phyloP scores from a whole-genome alignment of 2,329 filamentous ascomycete genomes.

The Herpotrichia juniperi region DNA sequence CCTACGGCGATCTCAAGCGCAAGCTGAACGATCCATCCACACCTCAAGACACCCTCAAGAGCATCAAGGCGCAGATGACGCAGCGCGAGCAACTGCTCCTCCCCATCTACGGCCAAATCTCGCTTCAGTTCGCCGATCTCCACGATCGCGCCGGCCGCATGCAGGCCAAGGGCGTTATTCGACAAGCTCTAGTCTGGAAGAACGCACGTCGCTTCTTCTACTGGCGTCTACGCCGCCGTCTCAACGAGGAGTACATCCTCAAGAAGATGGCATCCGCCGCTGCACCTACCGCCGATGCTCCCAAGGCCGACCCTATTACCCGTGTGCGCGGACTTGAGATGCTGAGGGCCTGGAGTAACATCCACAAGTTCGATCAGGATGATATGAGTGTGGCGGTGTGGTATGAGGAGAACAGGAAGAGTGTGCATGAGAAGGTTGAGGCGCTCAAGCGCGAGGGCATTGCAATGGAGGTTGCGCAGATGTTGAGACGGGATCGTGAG shows the following conservation, averaged over 20 bases:
- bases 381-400: conserved; percentile 87
- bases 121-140: conserved; percentile 95
- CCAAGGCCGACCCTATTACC: conserved; percentile 48
- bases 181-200: conserved; percentile 81
- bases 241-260: conserved; percentile 97
- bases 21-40: conserved; percentile 72
- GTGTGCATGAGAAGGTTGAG: conserved; percentile 83
- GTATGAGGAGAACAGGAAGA: conserved; percentile 94
- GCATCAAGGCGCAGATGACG: conserved; percentile 83
- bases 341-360: conserved; percentile 81
- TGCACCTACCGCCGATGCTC: conserved; percentile 47
- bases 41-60: conserved; percentile 73
- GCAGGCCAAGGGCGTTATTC: conserved; percentile 96
- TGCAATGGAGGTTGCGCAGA: conserved; percentile 70
- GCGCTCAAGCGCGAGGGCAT: conserved; percentile 77
- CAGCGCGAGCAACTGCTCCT: conserved; percentile 86
- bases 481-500: conserved; percentile 70
- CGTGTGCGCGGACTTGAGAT: conserved; percentile 74
- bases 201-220: conserved; percentile 98
- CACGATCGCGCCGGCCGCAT: conserved; percentile 97
- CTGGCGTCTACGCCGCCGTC: conserved; percentile 95
- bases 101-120: conserved; percentile 92
- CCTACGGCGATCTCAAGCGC: conserved; percentile 84
- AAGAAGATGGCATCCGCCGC: conserved; percentile 73
- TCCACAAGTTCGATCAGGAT: conserved; percentile 76